Evolutionary conservation across 768 basidiomycete genomes (phyloP), one percentile per base, ranked within the genome.

Genomic region (Dioszegia crocea): DNA sequence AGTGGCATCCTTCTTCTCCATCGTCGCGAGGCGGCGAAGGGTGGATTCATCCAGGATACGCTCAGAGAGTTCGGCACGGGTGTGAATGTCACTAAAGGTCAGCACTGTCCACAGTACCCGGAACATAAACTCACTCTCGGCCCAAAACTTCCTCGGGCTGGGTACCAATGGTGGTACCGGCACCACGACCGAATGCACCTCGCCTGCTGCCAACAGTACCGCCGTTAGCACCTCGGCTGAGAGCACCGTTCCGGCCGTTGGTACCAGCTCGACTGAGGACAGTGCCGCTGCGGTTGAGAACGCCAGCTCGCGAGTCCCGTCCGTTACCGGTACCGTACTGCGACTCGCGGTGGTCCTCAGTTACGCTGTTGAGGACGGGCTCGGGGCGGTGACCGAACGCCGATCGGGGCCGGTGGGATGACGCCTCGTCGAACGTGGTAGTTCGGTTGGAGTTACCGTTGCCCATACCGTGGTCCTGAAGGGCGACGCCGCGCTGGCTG

Each of bases 1-100:
- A 65, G 82, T 84, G 6, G 82, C 81, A 46, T 87, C 83, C 52
- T 74, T 74, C 54, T 67, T 68, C 63, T 74, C 67, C 72, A 74
- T 74, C 33, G 67, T 66, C n/a, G 69, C 48, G 5, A 74, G 63
- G 31, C 62, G 61, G 52, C 67, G 63, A 14, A 74, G 62, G 27
- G 72, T 71, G 5, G 57, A 52, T 12, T 74, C 69, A 44, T 69
- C 69, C 33, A 74, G 52, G 50, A 70, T 70, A 41, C 72, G 56
- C 59, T 74, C 72, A 39, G 60, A 64, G 16, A 71, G 52, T 46
- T 74, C 72, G 51, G 69, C 72, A 14, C 72, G 72, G 31, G 67
- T 58, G 60, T 74, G 72, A 47, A 74, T 74, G 49, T 74, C 72
- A 49, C 65, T 68, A 44, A 14, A 6, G 10, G 44, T 53, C 43